Conservation (phyloP, 345 rosid species). For the Citropsis articulata region DNA sequence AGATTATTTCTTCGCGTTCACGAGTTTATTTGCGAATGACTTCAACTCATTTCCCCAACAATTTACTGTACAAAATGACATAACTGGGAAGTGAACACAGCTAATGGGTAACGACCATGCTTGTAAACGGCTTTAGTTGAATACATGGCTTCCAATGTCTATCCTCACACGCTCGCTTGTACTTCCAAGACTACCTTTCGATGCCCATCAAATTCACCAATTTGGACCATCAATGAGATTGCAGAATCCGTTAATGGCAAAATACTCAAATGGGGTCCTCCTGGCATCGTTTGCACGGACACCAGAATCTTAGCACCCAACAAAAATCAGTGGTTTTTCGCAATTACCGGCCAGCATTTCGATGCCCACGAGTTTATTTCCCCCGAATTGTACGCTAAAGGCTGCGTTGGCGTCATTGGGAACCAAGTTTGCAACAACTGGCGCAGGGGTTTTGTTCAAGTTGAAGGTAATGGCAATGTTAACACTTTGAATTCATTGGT, state of each 20-base stretch:
- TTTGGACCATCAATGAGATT: constrained; percentile 20
- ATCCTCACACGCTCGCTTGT: neutral
- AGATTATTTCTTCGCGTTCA: no score
- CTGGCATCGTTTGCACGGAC: constrained; percentile 28
- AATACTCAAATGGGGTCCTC: constrained; percentile 31
- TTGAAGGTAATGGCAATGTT: constrained; percentile 15
- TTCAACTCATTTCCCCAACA: no score
- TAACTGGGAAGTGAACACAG: no score
- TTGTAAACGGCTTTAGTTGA: no score
- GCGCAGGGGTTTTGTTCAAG: constrained; percentile 31
- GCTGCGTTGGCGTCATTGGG: constrained; percentile 32
- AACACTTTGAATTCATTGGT: constrained; percentile 15
- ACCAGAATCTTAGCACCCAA: constrained; percentile 27
- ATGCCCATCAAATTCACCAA: constrained; percentile 3
- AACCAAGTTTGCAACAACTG: constrained; percentile 27
- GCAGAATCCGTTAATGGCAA: constrained; percentile 28
- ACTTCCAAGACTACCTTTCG: neutral
- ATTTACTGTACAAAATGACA: no score
- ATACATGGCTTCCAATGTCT: neutral
- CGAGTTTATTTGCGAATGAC: no score
- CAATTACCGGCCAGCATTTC: constrained; percentile 22
- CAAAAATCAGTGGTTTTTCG: constrained; percentile 32
- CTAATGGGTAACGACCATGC: no score
- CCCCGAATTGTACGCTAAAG: constrained; percentile 13
- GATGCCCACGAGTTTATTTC: constrained; percentile 34